These are phyloP conservation scores for Lactarius vividus DNA, from an alignment of 768 basidiomycete species.

Conservation along the genomic window DNA sequence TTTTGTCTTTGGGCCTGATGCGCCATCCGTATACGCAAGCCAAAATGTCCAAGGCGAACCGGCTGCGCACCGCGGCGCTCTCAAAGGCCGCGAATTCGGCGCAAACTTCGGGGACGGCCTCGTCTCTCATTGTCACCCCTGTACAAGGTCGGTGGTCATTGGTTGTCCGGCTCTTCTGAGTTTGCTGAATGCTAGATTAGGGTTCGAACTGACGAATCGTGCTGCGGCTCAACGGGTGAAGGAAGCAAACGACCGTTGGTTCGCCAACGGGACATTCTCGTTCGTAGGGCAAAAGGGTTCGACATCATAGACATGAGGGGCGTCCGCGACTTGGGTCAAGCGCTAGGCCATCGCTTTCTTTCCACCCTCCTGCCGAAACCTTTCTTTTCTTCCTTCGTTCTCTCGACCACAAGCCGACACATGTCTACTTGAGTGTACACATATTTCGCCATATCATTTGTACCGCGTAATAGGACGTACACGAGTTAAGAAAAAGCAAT, in stretches of 20 bases:
- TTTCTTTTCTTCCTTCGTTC: too few relatives aligned
- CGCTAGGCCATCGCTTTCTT: neutral
- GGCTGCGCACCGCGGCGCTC: conserved; percentile 82
- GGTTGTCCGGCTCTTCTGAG: neutral
- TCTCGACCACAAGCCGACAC: too few relatives aligned
- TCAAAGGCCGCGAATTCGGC: conserved; percentile 65
- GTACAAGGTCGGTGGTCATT: conserved; percentile 70
- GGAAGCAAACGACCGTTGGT: conserved; percentile 97
- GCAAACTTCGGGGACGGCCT: conserved; percentile 76
- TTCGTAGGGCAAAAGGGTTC: conserved; percentile 61
- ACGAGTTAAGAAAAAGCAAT: too few relatives aligned
- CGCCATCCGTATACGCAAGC: conserved; percentile 52
- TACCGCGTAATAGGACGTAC: too few relatives aligned
- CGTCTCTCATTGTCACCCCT: conserved; percentile 91
- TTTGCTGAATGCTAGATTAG: conserved; percentile 37
- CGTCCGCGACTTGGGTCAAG: too few relatives aligned
- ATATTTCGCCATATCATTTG: too few relatives aligned
- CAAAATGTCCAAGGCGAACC: conserved; percentile 94
- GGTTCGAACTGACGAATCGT: conserved; percentile 93
- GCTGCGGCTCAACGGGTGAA: conserved; percentile 85
- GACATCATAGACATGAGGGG: conserved; percentile 9
- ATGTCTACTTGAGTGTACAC: too few relatives aligned
- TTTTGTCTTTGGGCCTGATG: conserved; percentile 14
- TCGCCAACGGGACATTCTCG: conserved; percentile 80
- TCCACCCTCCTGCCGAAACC: too few relatives aligned